Conservation (phyloP, 371 early-diverging fungal species). For the Lichtheimia ramosa region DNA sequence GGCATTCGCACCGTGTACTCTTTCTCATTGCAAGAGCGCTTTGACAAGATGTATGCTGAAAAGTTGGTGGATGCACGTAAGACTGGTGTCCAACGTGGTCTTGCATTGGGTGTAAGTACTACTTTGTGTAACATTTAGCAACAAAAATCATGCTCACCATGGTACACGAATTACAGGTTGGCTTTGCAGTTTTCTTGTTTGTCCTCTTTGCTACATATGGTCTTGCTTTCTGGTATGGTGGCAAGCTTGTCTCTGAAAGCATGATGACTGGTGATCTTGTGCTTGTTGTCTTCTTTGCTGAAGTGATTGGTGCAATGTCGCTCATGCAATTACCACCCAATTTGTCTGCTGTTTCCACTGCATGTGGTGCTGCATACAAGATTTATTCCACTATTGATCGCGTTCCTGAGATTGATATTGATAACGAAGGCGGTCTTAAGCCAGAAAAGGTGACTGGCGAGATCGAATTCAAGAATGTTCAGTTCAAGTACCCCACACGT, state of each 20-base stretch:
- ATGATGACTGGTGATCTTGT: conserved; percentile 48
- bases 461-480: conserved; percentile 72
- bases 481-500: conserved; percentile 78
- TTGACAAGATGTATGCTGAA: conserved; percentile 57
- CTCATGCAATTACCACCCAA: conserved; percentile 49
- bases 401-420: conserved; percentile 63
- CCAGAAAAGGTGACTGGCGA: conserved; percentile 56
- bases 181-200: conserved; percentile 63
- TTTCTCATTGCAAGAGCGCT: conserved; percentile 78
- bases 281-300: conserved; percentile 63
- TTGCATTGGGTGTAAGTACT: conserved; percentile 30
- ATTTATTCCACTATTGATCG: conserved; percentile 83
- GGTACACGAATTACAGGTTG: conserved; percentile 2
- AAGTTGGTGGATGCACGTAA: conserved; percentile 53
- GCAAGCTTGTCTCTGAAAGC: conserved; percentile 49
- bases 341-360: conserved; percentile 58
- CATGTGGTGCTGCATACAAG: conserved; percentile 64
- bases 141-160: no score
- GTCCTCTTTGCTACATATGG: conserved; percentile 65
- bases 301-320: conserved; percentile 53
- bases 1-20: conserved; percentile 86
- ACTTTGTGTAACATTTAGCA: neutral
- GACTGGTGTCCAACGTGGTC: conserved; percentile 54
- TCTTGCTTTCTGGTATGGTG: conserved; percentile 81
- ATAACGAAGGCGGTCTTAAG: conserved; percentile 51